Evolutionary conservation across 2,329 filamentous ascomycete genomes (phyloP).

Genomic region (Penicillium griseofulvum): DNA sequence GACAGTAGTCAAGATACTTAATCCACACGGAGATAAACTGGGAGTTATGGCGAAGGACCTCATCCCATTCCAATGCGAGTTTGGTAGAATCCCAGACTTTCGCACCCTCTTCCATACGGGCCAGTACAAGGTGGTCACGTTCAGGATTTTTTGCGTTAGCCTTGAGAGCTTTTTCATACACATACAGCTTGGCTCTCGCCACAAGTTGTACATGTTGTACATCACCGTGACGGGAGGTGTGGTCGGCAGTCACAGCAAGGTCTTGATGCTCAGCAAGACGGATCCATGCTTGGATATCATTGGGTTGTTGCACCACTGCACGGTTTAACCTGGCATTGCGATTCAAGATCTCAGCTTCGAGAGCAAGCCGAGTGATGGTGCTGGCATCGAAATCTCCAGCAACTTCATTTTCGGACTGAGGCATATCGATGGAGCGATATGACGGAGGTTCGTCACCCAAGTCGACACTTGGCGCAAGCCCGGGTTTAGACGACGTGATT

Average conservation of each 20-base stretch:
- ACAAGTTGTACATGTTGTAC: constrained; percentile 64
- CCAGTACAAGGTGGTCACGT: constrained; percentile 62
- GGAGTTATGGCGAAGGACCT: constrained; percentile 56
- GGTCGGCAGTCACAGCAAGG: constrained; percentile 53
- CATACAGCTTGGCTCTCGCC: constrained; percentile 74
- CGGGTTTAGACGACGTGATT: not conserved
- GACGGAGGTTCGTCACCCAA: constrained; percentile 34
- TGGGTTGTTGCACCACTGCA: constrained; percentile 63
- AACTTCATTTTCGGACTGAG: constrained; percentile 55
- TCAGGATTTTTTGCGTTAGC: constrained; percentile 50
- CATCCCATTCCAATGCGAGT: constrained; percentile 64
- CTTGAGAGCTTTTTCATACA: constrained; percentile 73
- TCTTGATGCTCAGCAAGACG: constrained; percentile 77
- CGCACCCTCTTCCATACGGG: constrained; percentile 70
- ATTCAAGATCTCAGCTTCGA: constrained; percentile 46
- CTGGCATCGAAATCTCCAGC: constrained; percentile 40
- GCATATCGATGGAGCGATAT: constrained; percentile 62
- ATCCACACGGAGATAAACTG: constrained; percentile 67
- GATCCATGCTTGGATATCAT: constrained; percentile 71
- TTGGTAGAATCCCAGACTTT: constrained; percentile 68
- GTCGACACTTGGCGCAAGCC: constrained; percentile 35
- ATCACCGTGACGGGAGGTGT: constrained; percentile 58
- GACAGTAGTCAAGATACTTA: constrained; percentile 67
- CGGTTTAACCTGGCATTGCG: constrained; percentile 58
- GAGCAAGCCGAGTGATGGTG: constrained; percentile 35